Base-by-base conservation (phyloP, 108 stramenopile species). In the Stephanodiscus triporus region DNA sequence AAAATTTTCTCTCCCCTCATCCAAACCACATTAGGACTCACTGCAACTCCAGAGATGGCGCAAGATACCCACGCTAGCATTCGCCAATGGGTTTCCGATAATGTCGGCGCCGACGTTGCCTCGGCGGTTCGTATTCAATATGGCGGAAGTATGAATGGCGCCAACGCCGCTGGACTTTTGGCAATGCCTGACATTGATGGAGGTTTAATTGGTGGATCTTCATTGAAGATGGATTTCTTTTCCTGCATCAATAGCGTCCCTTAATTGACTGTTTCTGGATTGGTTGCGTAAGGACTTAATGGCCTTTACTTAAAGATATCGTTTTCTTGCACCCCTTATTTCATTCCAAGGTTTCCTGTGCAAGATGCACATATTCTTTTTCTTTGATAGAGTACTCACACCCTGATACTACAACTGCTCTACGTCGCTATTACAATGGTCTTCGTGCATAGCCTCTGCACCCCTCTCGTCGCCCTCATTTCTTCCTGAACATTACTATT, bases 1-100 rank as follows among this genome's bases (percentile, higher is more conserved):
- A 17, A 11, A 2, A 16, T 14, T 38, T 36, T 9, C 37, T 14
- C 37, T 43, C 5, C 7, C n/a, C 0, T 4, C 60, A 57, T 30
- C 27, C 56, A 27, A 29, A 30, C 56, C 24, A 2, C 55, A 8
- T 2, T 26, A 61, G 60, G 99, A 24, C 86, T 97, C 45, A 98
- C 97, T n/a, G 99, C 99, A 58, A 95, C 98, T 9, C 97, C 99
- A 9, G 97, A 97, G 75, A 98, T 99, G 97, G 99, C 99, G 4
- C 98, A 99, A 77, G 99, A 99, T 61, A 97, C 97, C 22, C 98
- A 99, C 81, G 84, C 83, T 32, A 74, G 78, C 23, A 99, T 99
- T 75, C 97, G 99, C 55, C 69, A 82, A 34, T 99, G 95, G 94
- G 72, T 99, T 24, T 43, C 84, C 17, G 84, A 92, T 38, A 97